Evolutionary conservation across 2,329 filamentous ascomycete genomes (phyloP), one percentile per base, ranked within the genome.

Genomic region (Trichoderma sp.): DNA sequence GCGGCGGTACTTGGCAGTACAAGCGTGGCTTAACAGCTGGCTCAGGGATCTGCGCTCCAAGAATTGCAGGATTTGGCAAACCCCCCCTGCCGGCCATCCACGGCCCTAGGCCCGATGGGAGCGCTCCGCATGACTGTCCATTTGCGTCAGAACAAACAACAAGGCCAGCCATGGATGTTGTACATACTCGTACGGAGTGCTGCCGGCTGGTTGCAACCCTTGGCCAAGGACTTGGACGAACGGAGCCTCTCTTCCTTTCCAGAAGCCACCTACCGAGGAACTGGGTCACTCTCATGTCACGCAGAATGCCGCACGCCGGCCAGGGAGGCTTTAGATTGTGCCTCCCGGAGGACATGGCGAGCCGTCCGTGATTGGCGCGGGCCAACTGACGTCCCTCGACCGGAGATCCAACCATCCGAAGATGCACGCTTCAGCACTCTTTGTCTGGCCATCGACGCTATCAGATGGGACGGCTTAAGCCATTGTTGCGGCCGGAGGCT

Each of bases 261-360:
- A 51, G 45, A 64, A 52, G 44, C 61, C 55, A 58, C 54, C 39
- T 57, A 52, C 61, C 61, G 44, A 26, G 54, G 28, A 41, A 43
- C 26, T 57, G 61, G 61, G 52, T 64, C 44, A 52, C 34, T 3
- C 41, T 57, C 44, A 56, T 57, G 61, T 64, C 61, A 64, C 61
- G 28, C 50, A 15, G 34, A 12, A 39, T 24, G 21, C 21, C 21
- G 12, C 34, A 12, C 34, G n/a, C 14, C 34, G 34, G 34, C 14
- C 12, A 39, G 14, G 34, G 3, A 39, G 12, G 34, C 34, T 39
- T 39, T 14, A 5, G 34, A 10, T 12, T 39, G 34, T 39, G 9
- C 34, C 34, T 39, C 14, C 14, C 34, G 34, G 34, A 39, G 10
- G 30, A 10, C 30, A 2, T 39, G 34, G 34, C 34, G 34, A 39